phyloP scores from a whole-genome alignment of 345 rosid genomes.

The Ceriops zippeliana region DNA sequence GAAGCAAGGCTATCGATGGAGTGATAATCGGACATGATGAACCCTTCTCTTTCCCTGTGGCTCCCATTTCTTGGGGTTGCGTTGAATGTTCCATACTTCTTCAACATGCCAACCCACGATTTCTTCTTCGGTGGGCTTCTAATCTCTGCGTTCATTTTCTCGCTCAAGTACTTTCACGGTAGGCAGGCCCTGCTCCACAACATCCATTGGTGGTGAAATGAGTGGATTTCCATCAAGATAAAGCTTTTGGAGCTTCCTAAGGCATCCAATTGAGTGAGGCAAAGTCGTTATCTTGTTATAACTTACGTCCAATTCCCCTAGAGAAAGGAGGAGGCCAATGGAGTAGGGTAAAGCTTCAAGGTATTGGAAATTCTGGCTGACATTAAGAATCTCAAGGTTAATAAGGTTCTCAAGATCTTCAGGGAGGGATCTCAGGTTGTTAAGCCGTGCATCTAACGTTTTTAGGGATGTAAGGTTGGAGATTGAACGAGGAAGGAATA shows the following conservation, averaged over 20 bases:
- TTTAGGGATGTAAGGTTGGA: constrained; percentile 59
- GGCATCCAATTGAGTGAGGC: constrained; percentile 78
- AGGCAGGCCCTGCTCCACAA: constrained; percentile 56
- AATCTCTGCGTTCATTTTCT: constrained; percentile 49
- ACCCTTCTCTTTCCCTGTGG: constrained; percentile 47
- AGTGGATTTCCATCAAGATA: constrained; percentile 83
- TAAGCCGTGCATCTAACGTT: constrained; percentile 65
- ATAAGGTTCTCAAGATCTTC: constrained; percentile 73
- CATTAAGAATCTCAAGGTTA: constrained; percentile 63
- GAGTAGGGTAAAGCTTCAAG: constrained; percentile 56
- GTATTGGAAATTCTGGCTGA: constrained; percentile 82
- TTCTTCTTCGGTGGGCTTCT: constrained; percentile 46
- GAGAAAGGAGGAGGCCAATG: constrained; percentile 65
- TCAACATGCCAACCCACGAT: constrained; percentile 68
- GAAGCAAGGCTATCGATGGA: constrained; percentile 56
- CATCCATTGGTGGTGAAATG: constrained; percentile 64
- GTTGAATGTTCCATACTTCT: constrained; percentile 56
- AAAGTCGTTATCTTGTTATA: constrained; percentile 61
- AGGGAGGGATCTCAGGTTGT: constrained; percentile 69
- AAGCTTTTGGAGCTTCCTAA: constrained; percentile 61
- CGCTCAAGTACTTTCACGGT: constrained; percentile 62
- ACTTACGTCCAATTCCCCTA: constrained; percentile 70
- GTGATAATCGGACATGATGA: constrained; percentile 43
- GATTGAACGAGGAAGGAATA: constrained; percentile 59
- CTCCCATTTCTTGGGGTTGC: constrained; percentile 26